Conservation (phyloP, 805 yeast genomes). For the Zygosaccharomyces gambellarensis region DNA sequence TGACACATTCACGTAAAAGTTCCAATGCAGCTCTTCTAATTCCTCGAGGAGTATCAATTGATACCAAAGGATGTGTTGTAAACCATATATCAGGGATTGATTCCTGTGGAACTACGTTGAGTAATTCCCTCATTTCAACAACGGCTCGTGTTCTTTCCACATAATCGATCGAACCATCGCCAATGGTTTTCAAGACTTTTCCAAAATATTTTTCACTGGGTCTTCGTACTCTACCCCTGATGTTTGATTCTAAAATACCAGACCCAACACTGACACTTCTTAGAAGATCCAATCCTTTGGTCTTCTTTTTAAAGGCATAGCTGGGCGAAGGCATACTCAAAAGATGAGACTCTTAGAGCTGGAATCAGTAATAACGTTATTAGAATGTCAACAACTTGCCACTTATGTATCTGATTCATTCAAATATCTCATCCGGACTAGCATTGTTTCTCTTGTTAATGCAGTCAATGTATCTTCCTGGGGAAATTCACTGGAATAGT, state of each 20-base stretch:
- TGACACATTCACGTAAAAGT: conserved; percentile 53
- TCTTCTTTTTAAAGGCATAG: conserved; percentile 6
- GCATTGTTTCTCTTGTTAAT: not conserved
- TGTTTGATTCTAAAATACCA: not conserved
- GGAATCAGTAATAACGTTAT: not conserved
- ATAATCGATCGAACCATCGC: conserved; percentile 7
- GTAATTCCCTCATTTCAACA: conserved; percentile 43
- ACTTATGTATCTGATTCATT: not conserved
- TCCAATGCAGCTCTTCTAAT: conserved; percentile 47
- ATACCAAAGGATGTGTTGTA: conserved; percentile 51
- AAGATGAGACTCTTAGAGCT: not conserved
- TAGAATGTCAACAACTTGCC: not conserved
- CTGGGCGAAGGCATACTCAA: conserved; percentile 12
- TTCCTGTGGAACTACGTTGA: conserved; percentile 49
- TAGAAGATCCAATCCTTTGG: conserved; percentile 8
- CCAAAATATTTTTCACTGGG: conserved; percentile 17
- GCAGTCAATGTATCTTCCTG: not conserved
- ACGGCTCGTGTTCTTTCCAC: conserved; percentile 46
- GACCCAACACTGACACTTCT: conserved; percentile 1
- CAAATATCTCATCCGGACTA: not conserved
- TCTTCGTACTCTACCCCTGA: not conserved
- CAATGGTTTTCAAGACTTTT: conserved; percentile 8
- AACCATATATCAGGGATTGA: conserved; percentile 76
- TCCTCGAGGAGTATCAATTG: conserved; percentile 29
- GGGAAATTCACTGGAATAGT: not conserved